Evolutionary conservation across 1,284 basidiomycete species (phyloP), one percentile per base, ranked within the genome.

Genomic region (Lignosus rhinocerotis): DNA sequence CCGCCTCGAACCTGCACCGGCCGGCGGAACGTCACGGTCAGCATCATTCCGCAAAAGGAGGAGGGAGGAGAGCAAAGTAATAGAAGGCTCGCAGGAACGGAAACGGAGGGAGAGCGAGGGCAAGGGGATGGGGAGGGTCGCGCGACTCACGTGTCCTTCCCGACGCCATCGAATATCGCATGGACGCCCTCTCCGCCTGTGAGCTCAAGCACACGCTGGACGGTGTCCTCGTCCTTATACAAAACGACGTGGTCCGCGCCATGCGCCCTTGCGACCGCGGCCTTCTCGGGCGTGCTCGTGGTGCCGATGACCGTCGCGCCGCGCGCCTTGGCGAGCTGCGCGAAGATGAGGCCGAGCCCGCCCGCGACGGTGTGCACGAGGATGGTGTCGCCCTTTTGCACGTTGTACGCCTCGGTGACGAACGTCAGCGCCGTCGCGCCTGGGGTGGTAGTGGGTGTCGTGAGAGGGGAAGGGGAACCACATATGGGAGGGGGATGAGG

Each of bases 251-350:
- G 87, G 68, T 93, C 85, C 0, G 94, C 94, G 10, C 96, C 96
- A 64, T 92, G 79, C 48, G 79, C 75, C 66, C 84, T 88, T 9
- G 93, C 96, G 17, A 96, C 69, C 53, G 84, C 83, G 3, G 93
- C 93, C 73, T 99, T 98, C 67, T 86, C 92, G 17, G 77, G 72
- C 0, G 90, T 93, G 6, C 94, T 96, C 2, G 92, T 93, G 17
- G 96, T 98, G 1, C 94, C 96, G 67, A 99, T 98, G 25, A 98
- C 94, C 8, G 86, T 89, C 1, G 92, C 95, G 14, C 96, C 96
- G 64, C 85, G 77, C 66, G 76, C 79, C 75, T 84, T 86, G 44
- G 81, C 81, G 31, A 86, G 65, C 68, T 90, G 87, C 10, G 82
- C 76, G 60, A 89, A 81, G 51, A 88, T 66, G 39, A 88, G 75